Base-by-base conservation (phyloP, 768 basidiomycete species). In the Cytidiella melzeri region DNA sequence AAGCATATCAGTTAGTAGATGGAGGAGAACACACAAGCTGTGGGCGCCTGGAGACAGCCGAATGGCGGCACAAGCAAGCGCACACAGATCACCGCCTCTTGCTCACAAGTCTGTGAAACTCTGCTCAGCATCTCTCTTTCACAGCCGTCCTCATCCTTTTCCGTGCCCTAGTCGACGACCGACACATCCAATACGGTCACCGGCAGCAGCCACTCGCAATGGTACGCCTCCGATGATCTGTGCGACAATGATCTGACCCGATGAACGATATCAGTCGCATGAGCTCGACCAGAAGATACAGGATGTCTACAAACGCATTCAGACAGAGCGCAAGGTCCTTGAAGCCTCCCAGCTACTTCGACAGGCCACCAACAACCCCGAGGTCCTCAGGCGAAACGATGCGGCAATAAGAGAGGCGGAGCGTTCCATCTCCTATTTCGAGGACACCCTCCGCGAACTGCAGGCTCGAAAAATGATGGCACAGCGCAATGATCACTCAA, bases 221-320 rank as follows among this genome's bases (percentile, higher is more conserved):
- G 62, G 62, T 60, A 43, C 46, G 55, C 48, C 11, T 40, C 30
- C 30, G 7, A 7, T 15, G 15, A 34, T 34, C 30, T 34, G 15
- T 7, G 15, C 30, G 15, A 15, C 15, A 7, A 34, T 34, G 30
- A 34, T 34, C 30, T 34, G 9, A 34, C 9, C 30, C 15, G 15
- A 34, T 15, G 30, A 15, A 34, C 30, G 30, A 34, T 34, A 34
- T 41, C 53, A 68, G 67, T 60, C 65, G 57, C 60, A 63, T 62
- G 85, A 89, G 70, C 74, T 92, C 70, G 90, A 92, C 80, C 83
- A 84, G 79, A 94, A 93, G 80, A 92, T 94, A 65, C 83, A 84
- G 66, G 89, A 92, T 68, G 83, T 93, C 61, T 81, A 84, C 72
- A 85, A 81, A 69, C 87, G 87, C 67, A 93, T 95, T 66, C 80